Base-by-base conservation (phyloP, 345 rosid genomes). In the Cochlearia excelsa region DNA sequence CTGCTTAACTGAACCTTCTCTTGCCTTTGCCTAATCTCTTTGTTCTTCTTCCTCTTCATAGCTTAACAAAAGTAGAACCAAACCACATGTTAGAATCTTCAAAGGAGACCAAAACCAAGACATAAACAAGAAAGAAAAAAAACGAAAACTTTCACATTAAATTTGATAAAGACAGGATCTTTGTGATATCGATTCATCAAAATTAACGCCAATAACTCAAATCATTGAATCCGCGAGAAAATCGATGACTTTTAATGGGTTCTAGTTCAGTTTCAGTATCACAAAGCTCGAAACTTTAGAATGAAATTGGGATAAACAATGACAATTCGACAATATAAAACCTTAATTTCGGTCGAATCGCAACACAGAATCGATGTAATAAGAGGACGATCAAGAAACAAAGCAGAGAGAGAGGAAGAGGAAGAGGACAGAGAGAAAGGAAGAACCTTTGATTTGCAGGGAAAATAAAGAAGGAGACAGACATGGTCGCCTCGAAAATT, bases 1-100 rank as follows among this genome's bases (percentile, higher is more conserved):
- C 52, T 63, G 30, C 59, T 70, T 57, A 64, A 57, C 43, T 66
- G 78, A 63, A 23, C 63, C 76, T 59, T 67, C 56, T 49, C 65
- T 3, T 37, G 40, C 23, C 23, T 33, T 11, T 9, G 47, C 71
- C 77, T 83, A 48, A 48, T 60, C 66, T 59, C 76, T 26, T 64
- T 71, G 26, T 46, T 65, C 80, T 64, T 77, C 95, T 64, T 71
- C n/a, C 40, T 65, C 80, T 64, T 77, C 95, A 83, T 85, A 63
- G 16, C 70, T 57, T 59, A 56, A 71, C 70, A 61, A 52, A 16
- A 35, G 5, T 26, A 16, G 6, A 38, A 40, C 3, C 33, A 46
- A 44, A 54, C 26, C 38, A 56, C 44, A 27, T 5, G 44, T 66
- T 11, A 69, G 30, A 42, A 33, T 9, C 42, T 47, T 26, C 44